Percentiles rank a stretch among this genome's conserved stretches.
Conservation (phyloP, 2,329 filamentous ascomycete genomes). For the Hirsutella thompsonii region DNA sequence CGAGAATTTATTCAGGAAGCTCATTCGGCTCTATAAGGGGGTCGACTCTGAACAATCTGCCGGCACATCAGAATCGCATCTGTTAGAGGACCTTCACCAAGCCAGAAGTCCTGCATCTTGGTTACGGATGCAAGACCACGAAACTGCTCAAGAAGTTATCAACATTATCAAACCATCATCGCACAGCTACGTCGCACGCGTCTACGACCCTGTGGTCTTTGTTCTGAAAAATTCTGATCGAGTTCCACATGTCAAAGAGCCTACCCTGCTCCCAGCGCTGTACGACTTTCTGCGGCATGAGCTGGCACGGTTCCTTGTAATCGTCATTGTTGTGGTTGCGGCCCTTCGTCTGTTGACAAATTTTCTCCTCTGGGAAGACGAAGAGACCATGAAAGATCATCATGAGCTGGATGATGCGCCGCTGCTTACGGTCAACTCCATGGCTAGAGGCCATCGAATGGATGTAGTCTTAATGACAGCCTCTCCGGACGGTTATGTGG, state of each 20-base stretch:
- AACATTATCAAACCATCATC: slow-evolving; percentile 59
- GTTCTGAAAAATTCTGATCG: slow-evolving; percentile 58
- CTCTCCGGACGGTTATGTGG: slow-evolving; percentile 50
- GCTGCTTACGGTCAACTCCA: slow-evolving; percentile 44
- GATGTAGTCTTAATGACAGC: slow-evolving; percentile 55
- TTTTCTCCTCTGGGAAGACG: slow-evolving; percentile 57
- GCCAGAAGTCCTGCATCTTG: slow-evolving; percentile 65
- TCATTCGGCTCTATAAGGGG: slow-evolving; percentile 12
- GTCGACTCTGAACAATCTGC: slow-evolving; percentile 6
- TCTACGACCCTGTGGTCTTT: slow-evolving; percentile 64
- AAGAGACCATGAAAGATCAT: slow-evolving; percentile 29
- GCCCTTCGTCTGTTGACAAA: slow-evolving; percentile 60
- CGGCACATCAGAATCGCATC: slow-evolving; percentile 21
- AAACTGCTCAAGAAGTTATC: slow-evolving; percentile 65
- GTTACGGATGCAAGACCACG: slow-evolving; percentile 66
- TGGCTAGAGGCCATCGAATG: slow-evolving; percentile 51
- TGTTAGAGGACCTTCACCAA: slow-evolving; percentile 54
- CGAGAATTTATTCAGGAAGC: slow-evolving; percentile 25
- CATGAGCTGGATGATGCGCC: slow-evolving; percentile 31
- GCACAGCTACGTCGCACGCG: slow-evolving; percentile 58
- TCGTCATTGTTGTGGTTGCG: slow-evolving; percentile 48
- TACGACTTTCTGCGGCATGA: slow-evolving; percentile 58
- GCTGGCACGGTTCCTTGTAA: slow-evolving; percentile 44
- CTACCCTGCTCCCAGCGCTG: slow-evolving; percentile 20
- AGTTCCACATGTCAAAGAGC: slow-evolving; percentile 33